Evolutionary conservation across 176 grass and related monocot genomes (phyloP), one percentile per base, ranked within the genome.

Genomic region (Aegilops umbellulata): DNA sequence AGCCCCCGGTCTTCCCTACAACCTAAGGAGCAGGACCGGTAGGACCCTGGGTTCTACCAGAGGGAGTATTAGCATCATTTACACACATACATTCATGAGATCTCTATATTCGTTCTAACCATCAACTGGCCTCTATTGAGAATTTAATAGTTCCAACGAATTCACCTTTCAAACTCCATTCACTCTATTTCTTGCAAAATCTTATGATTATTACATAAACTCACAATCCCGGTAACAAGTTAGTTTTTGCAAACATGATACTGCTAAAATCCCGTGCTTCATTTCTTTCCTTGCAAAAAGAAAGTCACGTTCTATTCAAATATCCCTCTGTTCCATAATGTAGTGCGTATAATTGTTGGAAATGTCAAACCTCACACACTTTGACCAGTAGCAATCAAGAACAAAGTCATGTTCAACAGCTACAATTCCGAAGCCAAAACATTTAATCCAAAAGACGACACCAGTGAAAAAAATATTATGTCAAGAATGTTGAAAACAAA

Each of bases 401-500:
- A 65, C 24, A 83, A 61, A 79, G 57, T 0, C 30, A 80, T 24
- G 57, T 58, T 74, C 10, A 65, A 58, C 34, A 84, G 25, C 58
- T 64, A 73, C n/a, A 65, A 38, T 74, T 7, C 46, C 64, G 14
- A 44, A 57, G 66, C 51, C 30, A 39, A 53, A 74, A 34, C 57
- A 25, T 32, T 20, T 64, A 36, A 20, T 49, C n/a, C 60, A 62
- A n/a, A n/a, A 62, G n/a, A 62, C 27, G 74, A 55, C 16, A 81
- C 31, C 80, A 10, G 22, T 49, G 32, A 76, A 60, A 60, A 60
- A 83, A 58, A 69, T 25, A 36, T 1, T 27, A 61, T 26, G 26
- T 74, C 74, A 66, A 68, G 36, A 74, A 86, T 26, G 25, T 47
- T 66, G 26, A 86, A n/a, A 47, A 63, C 64, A 58, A 85, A 34